phyloP scores from a whole-genome alignment of 805 yeast species.

The Millerozyma acaciae region DNA sequence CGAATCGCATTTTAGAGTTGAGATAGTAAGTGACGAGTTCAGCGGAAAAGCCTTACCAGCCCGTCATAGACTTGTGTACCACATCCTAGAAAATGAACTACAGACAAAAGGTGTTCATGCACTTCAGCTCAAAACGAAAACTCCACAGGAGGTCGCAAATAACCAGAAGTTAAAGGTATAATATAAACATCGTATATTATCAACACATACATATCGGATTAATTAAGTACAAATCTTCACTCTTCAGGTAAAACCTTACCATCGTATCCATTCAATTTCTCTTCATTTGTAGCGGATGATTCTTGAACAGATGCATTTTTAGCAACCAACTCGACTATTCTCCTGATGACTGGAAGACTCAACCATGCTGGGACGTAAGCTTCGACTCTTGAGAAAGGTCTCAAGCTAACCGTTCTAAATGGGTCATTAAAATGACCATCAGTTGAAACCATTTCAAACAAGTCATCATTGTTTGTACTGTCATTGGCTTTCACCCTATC shows the following conservation, averaged over 20 bases:
- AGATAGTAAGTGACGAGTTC: constrained; percentile 67
- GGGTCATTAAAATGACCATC: constrained; percentile 82
- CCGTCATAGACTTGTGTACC: constrained; percentile 76
- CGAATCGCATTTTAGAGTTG: constrained; percentile 81
- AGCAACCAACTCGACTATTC: constrained; percentile 84
- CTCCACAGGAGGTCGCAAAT: constrained; percentile 30
- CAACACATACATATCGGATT: neutral
- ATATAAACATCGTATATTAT: constrained; percentile 2
- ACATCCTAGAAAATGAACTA: constrained; percentile 67
- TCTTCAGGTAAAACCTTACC: neutral
- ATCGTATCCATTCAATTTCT: constrained; percentile 7
- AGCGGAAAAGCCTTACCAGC: constrained; percentile 61
- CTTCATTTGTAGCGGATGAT: constrained; percentile 13
- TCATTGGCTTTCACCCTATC: constrained; percentile 64
- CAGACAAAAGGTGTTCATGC: constrained; percentile 78
- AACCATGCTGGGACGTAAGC: constrained; percentile 95
- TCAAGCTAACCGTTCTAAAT: constrained; percentile 64
- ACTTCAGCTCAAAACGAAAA: constrained; percentile 77
- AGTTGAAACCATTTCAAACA: constrained; percentile 64
- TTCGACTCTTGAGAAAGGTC: constrained; percentile 78
- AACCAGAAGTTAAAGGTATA: constrained; percentile 1
- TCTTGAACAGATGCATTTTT: constrained; percentile 75
- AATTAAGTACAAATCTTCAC: neutral
- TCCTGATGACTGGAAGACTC: constrained; percentile 81
- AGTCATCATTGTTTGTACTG: constrained; percentile 52